Base-by-base conservation (phyloP, 306 rosid genomes). In the Sindora glabra region DNA sequence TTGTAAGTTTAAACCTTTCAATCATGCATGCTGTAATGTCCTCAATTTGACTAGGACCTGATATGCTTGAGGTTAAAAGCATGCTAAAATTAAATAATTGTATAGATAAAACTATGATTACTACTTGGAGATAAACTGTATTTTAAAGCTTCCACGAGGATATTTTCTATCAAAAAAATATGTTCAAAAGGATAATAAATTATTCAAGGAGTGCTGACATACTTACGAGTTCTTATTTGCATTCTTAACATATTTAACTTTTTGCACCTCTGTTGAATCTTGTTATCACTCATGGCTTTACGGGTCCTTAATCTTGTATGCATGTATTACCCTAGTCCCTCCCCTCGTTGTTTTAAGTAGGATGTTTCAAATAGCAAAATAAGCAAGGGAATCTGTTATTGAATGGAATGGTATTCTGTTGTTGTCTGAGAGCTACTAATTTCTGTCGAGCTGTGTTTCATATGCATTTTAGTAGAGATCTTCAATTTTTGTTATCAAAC, bases 401-500 rank as follows among this genome's bases (percentile, higher is more conserved):
- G 37, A 59, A n/a, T 22, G 42, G 8, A 53, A 51, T n/a, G 25
- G 56, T 15, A 48, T 54, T 51, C 17, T 70, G 64, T 46, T 1
- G n/a, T 40, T 25, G 19, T 45, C 19, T 22, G n/a, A 27, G 29
- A 32, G 26, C 25, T 38, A 17, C 22, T 41, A 57, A 40, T 53
- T 50, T 19, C 34, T 73, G 30, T 0, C 8, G 23, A 33, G 37
- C 48, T 52, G 37, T 41, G 27, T 54, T 38, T 24, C 51, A 26
- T 46, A 59, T 44, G 44, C 16, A 56, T 65, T 57, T 67, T 56
- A 23, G 19, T 51, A 8, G 24, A 29, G 52, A 59, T 24, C 12
- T 34, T 41, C 49, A 18, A 2, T 53, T 59, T 56, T 56, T 65
- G 10, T 60, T 10, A 16, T 62, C 48, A 21, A 41, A 71, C 47